phyloP scores from a whole-genome alignment of 2,329 filamentous ascomycete species.

The Aspergillus unguis region DNA sequence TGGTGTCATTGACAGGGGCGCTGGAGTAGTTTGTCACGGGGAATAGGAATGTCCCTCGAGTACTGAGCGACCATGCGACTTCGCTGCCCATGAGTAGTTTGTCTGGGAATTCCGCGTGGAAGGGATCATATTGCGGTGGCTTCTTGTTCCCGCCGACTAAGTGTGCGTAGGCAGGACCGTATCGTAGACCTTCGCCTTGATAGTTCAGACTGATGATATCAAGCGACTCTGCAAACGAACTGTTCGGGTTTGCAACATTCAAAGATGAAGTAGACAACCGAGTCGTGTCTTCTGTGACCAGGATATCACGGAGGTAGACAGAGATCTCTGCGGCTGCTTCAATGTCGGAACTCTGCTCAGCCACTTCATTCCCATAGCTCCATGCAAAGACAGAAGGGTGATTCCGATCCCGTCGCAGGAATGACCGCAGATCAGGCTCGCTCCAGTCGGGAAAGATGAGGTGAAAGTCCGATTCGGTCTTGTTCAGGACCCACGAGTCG shows the following conservation, averaged over 20 bases:
- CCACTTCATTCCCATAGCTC: slow-evolving; percentile 8
- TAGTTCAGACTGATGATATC: slow-evolving; percentile 10
- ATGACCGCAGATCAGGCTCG: slow-evolving; percentile 8
- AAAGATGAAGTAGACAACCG: not conserved
- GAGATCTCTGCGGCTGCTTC: not conserved
- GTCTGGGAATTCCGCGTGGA: not conserved
- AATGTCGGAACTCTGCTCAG: not conserved
- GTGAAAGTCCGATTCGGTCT: not conserved
- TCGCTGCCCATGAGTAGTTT: slow-evolving; percentile 2
- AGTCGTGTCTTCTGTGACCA: not conserved
- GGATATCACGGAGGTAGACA: not conserved
- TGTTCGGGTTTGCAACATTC: not conserved
- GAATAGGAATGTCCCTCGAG: slow-evolving; percentile 1
- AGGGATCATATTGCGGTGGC: not conserved
- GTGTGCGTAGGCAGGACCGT: slow-evolving; percentile 2
- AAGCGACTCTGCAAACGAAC: not conserved
- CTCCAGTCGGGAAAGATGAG: slow-evolving; percentile 8
- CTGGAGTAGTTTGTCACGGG: not conserved
- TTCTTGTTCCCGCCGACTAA: not conserved
- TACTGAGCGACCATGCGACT: slow-evolving; percentile 3
- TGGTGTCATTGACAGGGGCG: slow-evolving; percentile 2
- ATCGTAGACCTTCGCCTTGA: slow-evolving; percentile 6
- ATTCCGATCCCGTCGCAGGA: slow-evolving; percentile 4
- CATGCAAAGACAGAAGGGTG: slow-evolving; percentile 7
- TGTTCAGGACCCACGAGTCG: not conserved